Conservation (phyloP, 2,329 filamentous ascomycete species). For the Venturia effusa region DNA sequence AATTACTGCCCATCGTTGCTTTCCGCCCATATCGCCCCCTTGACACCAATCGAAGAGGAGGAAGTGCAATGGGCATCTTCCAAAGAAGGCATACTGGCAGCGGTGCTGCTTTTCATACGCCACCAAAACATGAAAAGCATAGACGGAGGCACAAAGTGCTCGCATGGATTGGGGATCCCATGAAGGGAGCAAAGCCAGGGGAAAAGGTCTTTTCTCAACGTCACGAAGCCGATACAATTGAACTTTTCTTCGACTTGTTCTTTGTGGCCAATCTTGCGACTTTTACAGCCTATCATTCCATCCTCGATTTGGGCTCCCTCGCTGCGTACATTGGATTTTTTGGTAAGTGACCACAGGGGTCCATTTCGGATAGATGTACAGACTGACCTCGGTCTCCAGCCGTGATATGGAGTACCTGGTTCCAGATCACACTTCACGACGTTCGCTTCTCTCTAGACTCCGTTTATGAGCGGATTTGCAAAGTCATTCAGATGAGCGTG, state of each 20-base stretch:
- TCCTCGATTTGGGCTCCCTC: slow-evolving; percentile 19
- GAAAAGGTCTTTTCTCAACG: slow-evolving; percentile 22
- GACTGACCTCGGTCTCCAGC: not conserved
- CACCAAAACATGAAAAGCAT: not conserved
- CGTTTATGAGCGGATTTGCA: slow-evolving; percentile 27
- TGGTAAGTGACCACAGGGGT: slow-evolving; percentile 12
- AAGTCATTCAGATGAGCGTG: slow-evolving; percentile 25
- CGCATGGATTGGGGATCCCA: slow-evolving; percentile 24
- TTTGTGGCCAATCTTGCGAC: slow-evolving; percentile 28
- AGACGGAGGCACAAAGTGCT: slow-evolving; percentile 3
- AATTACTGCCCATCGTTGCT: not conserved
- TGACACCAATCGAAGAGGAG: not conserved
- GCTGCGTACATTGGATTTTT: slow-evolving; percentile 29
- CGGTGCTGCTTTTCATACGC: not conserved
- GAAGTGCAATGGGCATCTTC: not conserved
- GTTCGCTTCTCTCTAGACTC: slow-evolving; percentile 28
- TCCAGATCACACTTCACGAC: slow-evolving; percentile 29
- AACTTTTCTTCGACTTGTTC: slow-evolving; percentile 27
- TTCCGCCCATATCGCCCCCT: not conserved
- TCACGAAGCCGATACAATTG: slow-evolving; percentile 26
- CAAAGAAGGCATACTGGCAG: not conserved
- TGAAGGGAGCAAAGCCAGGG: slow-evolving; percentile 25
- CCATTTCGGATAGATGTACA: not conserved
- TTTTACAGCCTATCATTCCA: slow-evolving; percentile 18
- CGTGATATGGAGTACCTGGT: slow-evolving; percentile 28